A percentile compares a stretch with the other conserved stretches of the same genome.
Evolutionary conservation across 345 rosid species (phyloP).

Genomic region (Salix viminalis): DNA sequence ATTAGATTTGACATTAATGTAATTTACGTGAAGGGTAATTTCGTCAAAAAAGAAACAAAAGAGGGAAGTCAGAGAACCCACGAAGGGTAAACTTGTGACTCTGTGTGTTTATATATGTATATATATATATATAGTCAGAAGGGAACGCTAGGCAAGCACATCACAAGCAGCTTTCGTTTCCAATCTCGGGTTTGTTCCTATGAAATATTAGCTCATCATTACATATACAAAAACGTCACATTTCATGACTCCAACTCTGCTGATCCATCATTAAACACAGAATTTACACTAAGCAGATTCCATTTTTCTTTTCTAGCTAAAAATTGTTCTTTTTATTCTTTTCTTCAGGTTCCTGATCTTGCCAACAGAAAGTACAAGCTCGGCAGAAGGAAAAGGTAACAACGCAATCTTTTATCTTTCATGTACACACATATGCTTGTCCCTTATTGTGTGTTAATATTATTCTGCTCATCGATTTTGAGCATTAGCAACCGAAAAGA

Average conservation of each 20-base stretch:
- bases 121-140: not conserved
- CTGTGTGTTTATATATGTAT: not conserved
- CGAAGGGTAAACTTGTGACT: not conserved
- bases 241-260: conserved; percentile 8
- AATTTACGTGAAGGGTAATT: conserved; percentile 10
- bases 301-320: conserved; percentile 2
- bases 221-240: not conserved
- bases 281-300: not conserved
- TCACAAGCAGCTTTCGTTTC: not conserved
- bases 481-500: not conserved
- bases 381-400: conserved; percentile 19
- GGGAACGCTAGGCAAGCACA: not conserved
- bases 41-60: not conserved
- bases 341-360: conserved; percentile 19
- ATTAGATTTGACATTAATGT: no score
- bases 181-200: conserved; percentile 21
- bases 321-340: not conserved
- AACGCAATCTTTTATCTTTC: not conserved
- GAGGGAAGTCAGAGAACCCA: not conserved
- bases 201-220: not conserved
- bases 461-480: not conserved
- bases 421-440: not conserved
- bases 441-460: not conserved
- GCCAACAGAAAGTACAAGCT: conserved; percentile 8
- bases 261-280: conserved; percentile 11